Base-by-base conservation (phyloP, 106 monocot genomes). In the Narthecium ossifragum region DNA sequence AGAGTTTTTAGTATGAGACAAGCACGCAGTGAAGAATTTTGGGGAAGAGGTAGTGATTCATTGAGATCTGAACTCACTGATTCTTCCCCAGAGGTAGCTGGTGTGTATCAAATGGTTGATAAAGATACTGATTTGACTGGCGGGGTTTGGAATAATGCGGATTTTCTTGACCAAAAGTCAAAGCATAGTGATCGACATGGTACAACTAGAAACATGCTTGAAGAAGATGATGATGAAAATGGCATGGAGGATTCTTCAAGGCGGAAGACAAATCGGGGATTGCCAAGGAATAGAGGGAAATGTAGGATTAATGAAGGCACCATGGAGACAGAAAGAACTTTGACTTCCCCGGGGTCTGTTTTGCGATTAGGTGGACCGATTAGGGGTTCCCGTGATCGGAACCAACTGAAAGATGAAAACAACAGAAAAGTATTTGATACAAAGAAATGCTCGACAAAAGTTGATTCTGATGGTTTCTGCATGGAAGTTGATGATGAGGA, bases 151-250 rank as follows among this genome's bases (percentile, higher is more conserved):
- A 43, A 79, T 12, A 61, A 62, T 24, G 59, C 23, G 46, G 76
- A 70, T 57, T 26, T 62, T 4, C 43, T 36, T 70, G 72, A 77
- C 67, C 77, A 67, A 69, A 82, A 63, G 63, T 68, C 65, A 34
- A 82, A 63, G 45, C 39, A 48, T 62, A 50, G 56, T 38, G 86
- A 86, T 37, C 70, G 68, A 47, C 68, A 64, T 65, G 64, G 58
- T 66, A 51, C 64, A 60, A 62, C 51, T 15, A 68, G 61, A 65
- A 57, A 60, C 23, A 20, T 47, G 10, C 26, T 31, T 31, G 73
- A 82, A 40, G 86, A 82, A 25, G 75, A 80, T 63, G 26, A 24
- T 15, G 86, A 79, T 63, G 91, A 83, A 53, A 83, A 70, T 80
- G 15, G 30, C 21, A 74, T 74, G 59, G 83, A 80, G 61, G 82